Evolutionary conservation across 345 rosid species (phyloP).

Genomic region (Citrus reticulata): DNA sequence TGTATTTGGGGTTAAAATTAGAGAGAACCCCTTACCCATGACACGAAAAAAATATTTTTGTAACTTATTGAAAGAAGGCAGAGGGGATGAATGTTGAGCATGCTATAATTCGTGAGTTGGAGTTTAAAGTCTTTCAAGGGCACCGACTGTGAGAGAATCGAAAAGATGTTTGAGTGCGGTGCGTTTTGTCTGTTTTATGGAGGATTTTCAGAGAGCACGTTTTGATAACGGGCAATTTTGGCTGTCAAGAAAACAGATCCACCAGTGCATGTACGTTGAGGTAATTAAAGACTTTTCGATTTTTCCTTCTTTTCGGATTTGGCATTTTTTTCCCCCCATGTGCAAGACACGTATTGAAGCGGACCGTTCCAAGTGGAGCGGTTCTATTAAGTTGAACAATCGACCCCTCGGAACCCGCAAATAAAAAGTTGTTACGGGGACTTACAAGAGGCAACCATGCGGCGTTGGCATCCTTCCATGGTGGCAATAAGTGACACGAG

Average conservation of each 20-base stretch:
- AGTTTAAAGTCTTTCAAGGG: neutral
- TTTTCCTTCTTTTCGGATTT: neutral
- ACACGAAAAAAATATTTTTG: neutral
- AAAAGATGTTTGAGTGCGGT: neutral
- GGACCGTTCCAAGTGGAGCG: neutral
- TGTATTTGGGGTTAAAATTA: neutral
- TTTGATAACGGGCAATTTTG: neutral
- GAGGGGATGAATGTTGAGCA: conserved; percentile 1
- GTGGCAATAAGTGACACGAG: neutral
- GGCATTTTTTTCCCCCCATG: neutral
- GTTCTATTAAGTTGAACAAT: neutral
- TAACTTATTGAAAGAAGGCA: neutral
- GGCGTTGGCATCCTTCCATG: neutral
- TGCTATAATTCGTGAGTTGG: neutral
- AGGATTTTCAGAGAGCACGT: neutral
- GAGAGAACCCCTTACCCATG: neutral
- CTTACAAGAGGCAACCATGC: neutral
- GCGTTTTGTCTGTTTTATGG: neutral
- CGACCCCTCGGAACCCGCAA: neutral
- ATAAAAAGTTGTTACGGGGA: no score
- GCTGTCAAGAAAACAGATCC: neutral
- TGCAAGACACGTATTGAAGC: neutral
- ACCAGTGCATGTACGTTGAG: neutral
- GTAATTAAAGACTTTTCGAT: no score
- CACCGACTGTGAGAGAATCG: neutral